Evolutionary conservation across 495 filamentous ascomycete species (phyloP).

Genomic region (Rusavskia elegans): DNA sequence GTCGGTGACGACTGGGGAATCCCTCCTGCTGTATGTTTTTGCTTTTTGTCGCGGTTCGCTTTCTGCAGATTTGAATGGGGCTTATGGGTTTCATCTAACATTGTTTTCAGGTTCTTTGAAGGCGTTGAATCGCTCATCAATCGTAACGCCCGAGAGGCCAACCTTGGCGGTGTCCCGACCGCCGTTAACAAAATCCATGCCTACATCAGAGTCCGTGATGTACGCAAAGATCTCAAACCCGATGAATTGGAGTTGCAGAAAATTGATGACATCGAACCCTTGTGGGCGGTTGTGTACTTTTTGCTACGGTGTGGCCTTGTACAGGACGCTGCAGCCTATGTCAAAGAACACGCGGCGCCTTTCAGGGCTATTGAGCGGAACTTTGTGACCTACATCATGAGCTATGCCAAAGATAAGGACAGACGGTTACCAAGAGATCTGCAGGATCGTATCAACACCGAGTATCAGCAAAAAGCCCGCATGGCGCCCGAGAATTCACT

Average conservation of each 20-base stretch:
- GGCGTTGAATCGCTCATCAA: conserved; percentile 58
- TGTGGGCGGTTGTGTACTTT: conserved; percentile 89
- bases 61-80: too few species aligned
- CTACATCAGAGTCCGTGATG: conserved; percentile 63
- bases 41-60: too few species aligned
- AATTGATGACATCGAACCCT: conserved; percentile 55
- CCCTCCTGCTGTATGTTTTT: too few species aligned
- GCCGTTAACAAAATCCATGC: conserved; percentile 80
- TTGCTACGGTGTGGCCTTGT: conserved; percentile 76
- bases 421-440: conserved; percentile 57
- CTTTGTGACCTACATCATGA: conserved; percentile 76
- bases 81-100: background rate
- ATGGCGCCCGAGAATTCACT: conserved; percentile 75
- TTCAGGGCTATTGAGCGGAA: conserved; percentile 83
- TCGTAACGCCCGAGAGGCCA: conserved; percentile 76
- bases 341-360: conserved; percentile 53
- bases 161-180: conserved; percentile 75
- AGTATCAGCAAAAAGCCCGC: conserved; percentile 69
- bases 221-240: conserved; percentile 61
- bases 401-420: conserved; percentile 54
- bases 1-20: too few species aligned
- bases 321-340: conserved; percentile 71
- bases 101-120: conserved; percentile 38
- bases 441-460: conserved; percentile 71
- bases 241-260: conserved; percentile 59